Conservation (phyloP, 225 moss, liverwort and hornwort species). For the Ulota crispa region DNA sequence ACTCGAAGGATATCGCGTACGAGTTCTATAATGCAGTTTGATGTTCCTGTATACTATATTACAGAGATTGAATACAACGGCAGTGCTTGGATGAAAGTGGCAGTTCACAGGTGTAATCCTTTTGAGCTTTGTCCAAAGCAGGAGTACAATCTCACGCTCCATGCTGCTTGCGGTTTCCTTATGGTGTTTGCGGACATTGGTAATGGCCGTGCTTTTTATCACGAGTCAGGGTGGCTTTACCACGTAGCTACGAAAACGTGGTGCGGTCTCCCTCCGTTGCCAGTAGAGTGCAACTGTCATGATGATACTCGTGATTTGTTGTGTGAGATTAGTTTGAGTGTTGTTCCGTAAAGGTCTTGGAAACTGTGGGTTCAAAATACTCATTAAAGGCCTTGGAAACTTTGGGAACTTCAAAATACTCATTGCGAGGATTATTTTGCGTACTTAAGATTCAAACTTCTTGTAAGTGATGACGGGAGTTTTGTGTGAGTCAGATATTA, state of each 20-base stretch:
- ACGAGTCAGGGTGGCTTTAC: not conserved
- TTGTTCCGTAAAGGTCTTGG: not conserved
- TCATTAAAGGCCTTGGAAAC: not conserved
- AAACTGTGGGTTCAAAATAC: not conserved
- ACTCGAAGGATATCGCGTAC: not conserved
- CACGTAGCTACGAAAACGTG: not conserved
- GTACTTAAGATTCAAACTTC: not conserved
- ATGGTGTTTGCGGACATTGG: not conserved
- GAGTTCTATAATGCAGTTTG: not conserved
- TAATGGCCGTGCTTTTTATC: not conserved
- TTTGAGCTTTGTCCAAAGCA: not conserved
- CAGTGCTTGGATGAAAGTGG: not conserved
- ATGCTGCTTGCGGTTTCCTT: not conserved
- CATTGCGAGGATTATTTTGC: not conserved
- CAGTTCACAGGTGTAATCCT: not conserved
- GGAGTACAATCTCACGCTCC: not conserved
- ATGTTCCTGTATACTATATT: not conserved
- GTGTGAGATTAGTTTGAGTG: conserved; percentile 9
- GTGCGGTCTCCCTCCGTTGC: not conserved
- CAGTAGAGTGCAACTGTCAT: not conserved
- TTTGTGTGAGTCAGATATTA: not conserved
- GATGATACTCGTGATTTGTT: not conserved
- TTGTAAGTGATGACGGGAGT: not conserved
- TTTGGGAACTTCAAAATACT: not conserved
- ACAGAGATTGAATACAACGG: not conserved